A percentile compares a stretch with the other conserved stretches of the same genome.
Conservation (phyloP, 1,139 yeast genomes). For the Geotrichum bryndzae region DNA sequence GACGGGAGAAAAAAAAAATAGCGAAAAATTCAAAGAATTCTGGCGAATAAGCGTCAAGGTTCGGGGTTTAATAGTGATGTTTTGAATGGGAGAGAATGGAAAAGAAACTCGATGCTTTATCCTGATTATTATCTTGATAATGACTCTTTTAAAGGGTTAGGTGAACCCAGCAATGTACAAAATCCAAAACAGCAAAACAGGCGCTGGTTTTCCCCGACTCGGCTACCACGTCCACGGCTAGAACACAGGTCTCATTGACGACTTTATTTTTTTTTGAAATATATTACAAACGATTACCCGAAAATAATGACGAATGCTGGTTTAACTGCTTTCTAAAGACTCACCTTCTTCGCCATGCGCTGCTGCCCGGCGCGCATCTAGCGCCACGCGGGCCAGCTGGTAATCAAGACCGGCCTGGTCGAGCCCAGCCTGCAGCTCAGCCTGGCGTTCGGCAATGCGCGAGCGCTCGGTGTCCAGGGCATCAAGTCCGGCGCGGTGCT, state of each 20-base stretch:
- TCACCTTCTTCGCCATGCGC: not conserved
- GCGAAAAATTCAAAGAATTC: not conserved
- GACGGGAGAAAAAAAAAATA: not conserved
- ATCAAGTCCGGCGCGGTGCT: conserved; percentile 8
- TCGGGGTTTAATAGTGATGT: too few species aligned
- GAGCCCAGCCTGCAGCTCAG: conserved; percentile 15
- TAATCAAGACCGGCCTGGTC: conserved; percentile 16
- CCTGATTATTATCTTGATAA: not conserved
- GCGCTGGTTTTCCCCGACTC: too few species aligned
- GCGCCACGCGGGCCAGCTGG: conserved; percentile 10
- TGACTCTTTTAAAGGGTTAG: conserved; percentile 12
- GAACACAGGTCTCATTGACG: too few species aligned
- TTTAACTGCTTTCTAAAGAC: not conserved
- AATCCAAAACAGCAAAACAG: too few species aligned
- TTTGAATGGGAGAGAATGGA: not conserved
- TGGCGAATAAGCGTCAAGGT: not conserved
- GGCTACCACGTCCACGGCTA: too few species aligned
- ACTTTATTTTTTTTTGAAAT: too few species aligned
- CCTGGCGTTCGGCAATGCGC: conserved; percentile 16
- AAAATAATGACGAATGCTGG: too few species aligned
- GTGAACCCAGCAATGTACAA: not conserved
- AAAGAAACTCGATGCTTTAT: not conserved
- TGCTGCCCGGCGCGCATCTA: conserved; percentile 4
- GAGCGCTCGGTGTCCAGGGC: conserved; percentile 14
- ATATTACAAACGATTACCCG: too few species aligned